Conservation (phyloP, 139 green algal genomes). For the Desmodesmus armatus region DNA sequence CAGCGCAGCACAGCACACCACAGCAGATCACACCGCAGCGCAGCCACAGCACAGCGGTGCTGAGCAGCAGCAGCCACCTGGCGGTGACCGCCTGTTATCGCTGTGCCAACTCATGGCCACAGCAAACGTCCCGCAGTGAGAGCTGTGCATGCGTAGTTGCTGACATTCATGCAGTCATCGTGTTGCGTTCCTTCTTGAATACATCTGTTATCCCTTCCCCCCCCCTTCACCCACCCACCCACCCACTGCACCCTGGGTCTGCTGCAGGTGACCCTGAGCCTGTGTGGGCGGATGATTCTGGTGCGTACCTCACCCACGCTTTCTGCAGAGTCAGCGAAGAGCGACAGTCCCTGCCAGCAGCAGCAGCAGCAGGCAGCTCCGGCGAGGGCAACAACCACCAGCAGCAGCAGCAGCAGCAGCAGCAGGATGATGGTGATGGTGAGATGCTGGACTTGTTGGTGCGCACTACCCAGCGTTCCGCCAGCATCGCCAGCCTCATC, state of each 20-base stretch:
- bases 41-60: too few species aligned
- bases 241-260: too few species aligned
- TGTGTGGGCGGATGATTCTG: conserved; percentile 60
- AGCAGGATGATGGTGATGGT: not conserved
- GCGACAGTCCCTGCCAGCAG: conserved; percentile 23
- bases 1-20: not conserved
- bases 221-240: too few species aligned
- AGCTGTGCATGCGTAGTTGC: too few species aligned
- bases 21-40: too few species aligned
- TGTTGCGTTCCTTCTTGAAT: too few species aligned
- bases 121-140: too few species aligned
- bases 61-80: not conserved
- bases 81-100: not conserved
- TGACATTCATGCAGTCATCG: too few species aligned
- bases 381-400: not conserved
- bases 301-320: conserved; percentile 44
- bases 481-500: conserved; percentile 27
- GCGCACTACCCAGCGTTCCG: conserved; percentile 19
- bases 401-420: conserved; percentile 21
- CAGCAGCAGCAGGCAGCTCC: not conserved
- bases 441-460: conserved; percentile 19
- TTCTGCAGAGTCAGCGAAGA: conserved; percentile 35
- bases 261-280: conserved; percentile 59
- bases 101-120: too few species aligned
- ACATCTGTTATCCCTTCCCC: too few species aligned